Conservation (phyloP, 352 stramenopile genomes). For the Thalassiosira mediterranea region DNA sequence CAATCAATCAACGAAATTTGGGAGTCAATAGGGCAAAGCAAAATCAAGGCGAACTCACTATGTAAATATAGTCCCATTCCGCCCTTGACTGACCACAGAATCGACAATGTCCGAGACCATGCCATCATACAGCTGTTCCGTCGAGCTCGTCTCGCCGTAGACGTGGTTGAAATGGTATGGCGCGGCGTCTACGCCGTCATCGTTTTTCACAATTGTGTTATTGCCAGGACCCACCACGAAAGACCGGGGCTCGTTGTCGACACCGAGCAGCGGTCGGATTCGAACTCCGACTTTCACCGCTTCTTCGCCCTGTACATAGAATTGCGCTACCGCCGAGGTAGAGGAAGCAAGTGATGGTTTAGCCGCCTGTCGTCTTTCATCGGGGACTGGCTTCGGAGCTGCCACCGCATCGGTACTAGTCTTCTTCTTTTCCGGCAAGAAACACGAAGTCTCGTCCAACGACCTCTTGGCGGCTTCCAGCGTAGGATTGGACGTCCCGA, state of each 20-base stretch:
- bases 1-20: no score
- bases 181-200: neutral
- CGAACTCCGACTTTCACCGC: constrained; percentile 36
- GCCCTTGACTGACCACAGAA: constrained; percentile 83
- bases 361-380: no score
- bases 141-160: constrained; percentile 58
- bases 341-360: no score
- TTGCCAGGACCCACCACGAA: constrained; percentile 6
- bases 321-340: neutral
- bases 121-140: constrained; percentile 87
- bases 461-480: constrained; percentile 14
- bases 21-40: no score
- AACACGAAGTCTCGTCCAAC: constrained; percentile 1
- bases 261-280: constrained; percentile 28
- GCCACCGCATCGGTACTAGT: neutral
- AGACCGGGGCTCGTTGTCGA: constrained; percentile 8
- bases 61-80: constrained; percentile 77
- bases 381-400: no score
- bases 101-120: constrained; percentile 88
- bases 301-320: neutral
- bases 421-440: constrained; percentile 12
- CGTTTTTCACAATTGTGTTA: constrained; percentile 24
- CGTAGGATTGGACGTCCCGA: neutral
- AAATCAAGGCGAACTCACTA: no score
- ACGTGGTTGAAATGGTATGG: constrained; percentile 59